Evolutionary conservation across 129 eudicot genomes (phyloP), one percentile per base, ranked within the genome.

Genomic region (Calendula officinalis): DNA sequence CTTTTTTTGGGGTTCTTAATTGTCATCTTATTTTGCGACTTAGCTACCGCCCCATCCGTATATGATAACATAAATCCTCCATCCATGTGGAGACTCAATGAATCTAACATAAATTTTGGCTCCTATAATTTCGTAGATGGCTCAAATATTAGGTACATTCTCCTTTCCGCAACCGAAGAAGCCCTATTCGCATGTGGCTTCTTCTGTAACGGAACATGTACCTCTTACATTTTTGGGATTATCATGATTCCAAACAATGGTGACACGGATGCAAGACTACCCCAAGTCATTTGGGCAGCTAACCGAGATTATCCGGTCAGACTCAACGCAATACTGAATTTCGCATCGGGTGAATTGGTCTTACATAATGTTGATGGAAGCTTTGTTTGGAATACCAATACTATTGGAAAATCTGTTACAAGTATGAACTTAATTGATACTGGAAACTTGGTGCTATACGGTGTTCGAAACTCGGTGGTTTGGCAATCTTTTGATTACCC

Each of bases 401-500:
- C 75, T 2, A 10, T 59, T 0, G 80, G 71, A 33, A 76, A 54
- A 35, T 67, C 75, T n/a, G 67, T 72, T 16, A 12, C 14, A 41
- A 62, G 57, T 46, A 41, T 78, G 69, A 71, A 73, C 49, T n/a
- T 73, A 36, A 78, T 75, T 0, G 35, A 39, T 5, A 2, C 2
- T 2, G 81, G 76, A 46, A 76, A 76, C 52, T 12, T 76, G 12
- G 48, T 60, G 45, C 37, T 78, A 12, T 67, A 60, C 16, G 62
- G 62, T 46, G 43, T 3, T 22, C 54, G 37, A 4, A 52, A 56
- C 33, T 40, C 39, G 0, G 46, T 36, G 3, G 65, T 69, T 64
- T 80, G 84, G 84, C 74, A 70, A 61, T 80, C 84, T 32, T 80
- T 75, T 40, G 81, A 80, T 60, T 56, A 74, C 56, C 84, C 84